These are phyloP conservation scores for Penicillium silybi DNA, from an alignment of 495 filamentous ascomycete species.

Conservation along the genomic window DNA sequence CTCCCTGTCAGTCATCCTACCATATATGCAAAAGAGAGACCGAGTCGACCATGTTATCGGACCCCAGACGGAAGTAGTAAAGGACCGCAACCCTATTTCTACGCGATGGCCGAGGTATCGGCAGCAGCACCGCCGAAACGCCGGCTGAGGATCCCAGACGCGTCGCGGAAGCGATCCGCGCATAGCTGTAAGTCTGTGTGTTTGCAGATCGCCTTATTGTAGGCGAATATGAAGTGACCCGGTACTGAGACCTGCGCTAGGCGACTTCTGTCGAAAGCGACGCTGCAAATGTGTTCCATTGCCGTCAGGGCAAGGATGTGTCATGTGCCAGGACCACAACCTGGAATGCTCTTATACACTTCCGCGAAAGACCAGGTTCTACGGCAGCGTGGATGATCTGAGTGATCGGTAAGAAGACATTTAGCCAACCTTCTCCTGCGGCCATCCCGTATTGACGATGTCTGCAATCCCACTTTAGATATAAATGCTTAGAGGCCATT, in stretches of 20 bases:
- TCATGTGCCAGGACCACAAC: conserved; percentile 35
- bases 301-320: conserved; percentile 30
- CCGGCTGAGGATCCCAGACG: conserved; percentile 1
- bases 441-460: too few species aligned
- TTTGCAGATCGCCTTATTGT: neutral
- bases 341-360: conserved; percentile 42
- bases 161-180: conserved; percentile 1
- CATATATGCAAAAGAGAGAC: too few species aligned
- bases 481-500: conserved; percentile 38
- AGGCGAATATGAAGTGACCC: neutral
- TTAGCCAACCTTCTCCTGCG: too few species aligned
- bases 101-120: conserved; percentile 1
- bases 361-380: conserved; percentile 46
- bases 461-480: neutral
- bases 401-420: conserved; percentile 30
- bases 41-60: too few species aligned
- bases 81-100: neutral
- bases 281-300: conserved; percentile 34
- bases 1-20: neutral
- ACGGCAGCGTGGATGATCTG: conserved; percentile 49
- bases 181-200: conserved; percentile 1
- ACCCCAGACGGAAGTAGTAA: too few species aligned
- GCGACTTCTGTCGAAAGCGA: conserved; percentile 6
- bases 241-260: neutral
- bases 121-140: neutral